Evolutionary conservation across 768 basidiomycete species (phyloP).

Genomic region (Leucocoprinus birnbaumii): DNA sequence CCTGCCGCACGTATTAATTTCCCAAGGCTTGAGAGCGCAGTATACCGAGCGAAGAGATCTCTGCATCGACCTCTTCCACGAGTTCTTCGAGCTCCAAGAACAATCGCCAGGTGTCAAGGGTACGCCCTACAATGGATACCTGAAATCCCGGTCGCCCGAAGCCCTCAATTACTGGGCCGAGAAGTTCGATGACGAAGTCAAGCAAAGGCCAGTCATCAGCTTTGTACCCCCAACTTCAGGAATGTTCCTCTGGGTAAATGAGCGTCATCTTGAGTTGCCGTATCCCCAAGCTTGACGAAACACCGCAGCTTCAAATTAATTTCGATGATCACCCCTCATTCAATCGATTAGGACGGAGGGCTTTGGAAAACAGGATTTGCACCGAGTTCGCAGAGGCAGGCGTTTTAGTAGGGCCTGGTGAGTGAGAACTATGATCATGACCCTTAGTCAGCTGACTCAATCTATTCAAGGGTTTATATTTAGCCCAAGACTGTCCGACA

Average conservation of each 20-base stretch:
- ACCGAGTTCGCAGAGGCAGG: slow-evolving; percentile 54
- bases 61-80: slow-evolving; percentile 60
- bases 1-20: not conserved
- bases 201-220: slow-evolving; percentile 42
- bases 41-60: slow-evolving; percentile 59
- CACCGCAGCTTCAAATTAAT: slow-evolving; percentile 54
- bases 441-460: not conserved
- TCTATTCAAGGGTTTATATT: slow-evolving; percentile 36
- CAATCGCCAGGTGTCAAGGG: slow-evolving; percentile 26
- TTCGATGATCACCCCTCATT: slow-evolving; percentile 53
- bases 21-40: slow-evolving; percentile 46
- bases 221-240: slow-evolving; percentile 79
- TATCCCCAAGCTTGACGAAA: not conserved
- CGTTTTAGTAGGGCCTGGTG: slow-evolving; percentile 65
- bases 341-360: slow-evolving; percentile 31
- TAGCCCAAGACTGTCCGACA: slow-evolving; percentile 24
- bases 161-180: slow-evolving; percentile 13
- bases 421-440: slow-evolving; percentile 9
- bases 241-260: slow-evolving; percentile 74
- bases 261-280: not conserved
- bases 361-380: slow-evolving; percentile 60
- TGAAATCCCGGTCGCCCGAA: slow-evolving; percentile 36
- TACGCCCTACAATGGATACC: slow-evolving; percentile 40
- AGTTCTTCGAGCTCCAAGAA: slow-evolving; percentile 57
- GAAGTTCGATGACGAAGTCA: slow-evolving; percentile 6